These are phyloP conservation scores for Candida glaebosa DNA, from an alignment of 805 yeast species.

Conservation along the genomic window DNA sequence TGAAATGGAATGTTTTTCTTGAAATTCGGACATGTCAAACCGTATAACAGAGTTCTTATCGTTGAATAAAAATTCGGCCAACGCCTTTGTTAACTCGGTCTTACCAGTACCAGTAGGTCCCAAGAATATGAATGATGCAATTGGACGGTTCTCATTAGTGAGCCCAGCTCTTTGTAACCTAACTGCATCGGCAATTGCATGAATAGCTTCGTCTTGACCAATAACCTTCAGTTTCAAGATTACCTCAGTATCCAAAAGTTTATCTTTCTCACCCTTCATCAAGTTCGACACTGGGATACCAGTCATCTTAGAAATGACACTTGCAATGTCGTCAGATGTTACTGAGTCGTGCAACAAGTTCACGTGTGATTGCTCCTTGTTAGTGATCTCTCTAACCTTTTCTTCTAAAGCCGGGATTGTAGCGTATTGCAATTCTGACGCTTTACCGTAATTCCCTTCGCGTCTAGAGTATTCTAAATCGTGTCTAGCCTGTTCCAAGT, in stretches of 20 bases:
- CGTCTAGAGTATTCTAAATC: conserved; percentile 82
- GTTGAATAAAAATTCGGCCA: conserved; percentile 89
- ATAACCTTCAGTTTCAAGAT: conserved; percentile 74
- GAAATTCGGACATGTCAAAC: conserved; percentile 98
- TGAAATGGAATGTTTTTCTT: conserved; percentile 88
- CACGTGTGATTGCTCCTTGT: conserved; percentile 28
- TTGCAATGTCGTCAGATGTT: conserved; percentile 89
- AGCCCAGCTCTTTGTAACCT: conserved; percentile 95
- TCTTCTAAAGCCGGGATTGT: conserved; percentile 76
- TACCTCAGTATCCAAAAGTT: conserved; percentile 81
- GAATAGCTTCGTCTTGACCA: conserved; percentile 95
- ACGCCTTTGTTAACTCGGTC: conserved; percentile 89
- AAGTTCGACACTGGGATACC: conserved; percentile 92
- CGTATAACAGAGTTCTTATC: conserved; percentile 83
- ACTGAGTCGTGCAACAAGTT: conserved; percentile 82
- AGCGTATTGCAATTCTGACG: conserved; percentile 86
- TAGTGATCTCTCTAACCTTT: conserved; percentile 48
- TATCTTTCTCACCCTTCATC: conserved; percentile 92
- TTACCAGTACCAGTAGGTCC: conserved; percentile 99
- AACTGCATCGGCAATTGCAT: conserved; percentile 88
- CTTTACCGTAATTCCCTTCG: conserved; percentile 80
- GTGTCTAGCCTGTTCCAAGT: conserved; percentile 77
- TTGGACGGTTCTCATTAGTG: conserved; percentile 91
- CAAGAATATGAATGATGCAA: conserved; percentile 92
- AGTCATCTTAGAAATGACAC: conserved; percentile 89